These are phyloP conservation scores for Gonapodya sp. DNA, from an alignment of 192 early-diverging fungal genomes.

Conservation along the genomic window DNA sequence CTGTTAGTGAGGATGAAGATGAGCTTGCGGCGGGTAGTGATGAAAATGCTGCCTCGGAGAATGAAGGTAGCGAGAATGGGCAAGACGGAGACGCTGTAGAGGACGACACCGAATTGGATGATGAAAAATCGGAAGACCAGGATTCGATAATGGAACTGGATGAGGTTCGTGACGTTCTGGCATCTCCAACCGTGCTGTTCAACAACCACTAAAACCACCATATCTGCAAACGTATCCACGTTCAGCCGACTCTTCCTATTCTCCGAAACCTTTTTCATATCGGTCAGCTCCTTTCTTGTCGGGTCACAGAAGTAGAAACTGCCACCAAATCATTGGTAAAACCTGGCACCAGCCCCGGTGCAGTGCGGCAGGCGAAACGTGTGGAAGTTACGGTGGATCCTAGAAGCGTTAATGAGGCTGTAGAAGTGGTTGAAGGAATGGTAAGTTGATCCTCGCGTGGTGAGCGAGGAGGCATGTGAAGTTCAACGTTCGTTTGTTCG, in stretches of 20 bases:
- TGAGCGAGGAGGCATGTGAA: not conserved
- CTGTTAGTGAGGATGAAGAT: not conserved
- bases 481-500: not conserved
- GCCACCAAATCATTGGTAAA: slow-evolving; percentile 14
- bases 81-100: slow-evolving; percentile 28
- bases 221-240: no score
- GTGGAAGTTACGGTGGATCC: slow-evolving; percentile 19
- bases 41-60: slow-evolving; percentile 26
- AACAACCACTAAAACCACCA: no score
- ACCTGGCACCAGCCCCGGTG: not conserved
- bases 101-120: slow-evolving; percentile 13
- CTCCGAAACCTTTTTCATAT: slow-evolving; percentile 58
- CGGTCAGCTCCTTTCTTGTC: slow-evolving; percentile 78
- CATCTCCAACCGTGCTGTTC: no score
- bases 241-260: slow-evolving; percentile 51
- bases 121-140: not conserved
- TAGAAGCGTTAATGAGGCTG: slow-evolving; percentile 58
- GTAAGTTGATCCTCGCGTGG: slow-evolving; percentile 20
- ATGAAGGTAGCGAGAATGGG: slow-evolving; percentile 41
- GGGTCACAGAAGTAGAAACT: slow-evolving; percentile 43
- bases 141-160: slow-evolving; percentile 1
- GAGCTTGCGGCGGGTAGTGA: not conserved
- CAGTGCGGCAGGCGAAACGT: not conserved
- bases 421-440: slow-evolving; percentile 63
- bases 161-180: no score